Conservation (phyloP, 306 rosid species). For the Trichosanthes truncata region DNA sequence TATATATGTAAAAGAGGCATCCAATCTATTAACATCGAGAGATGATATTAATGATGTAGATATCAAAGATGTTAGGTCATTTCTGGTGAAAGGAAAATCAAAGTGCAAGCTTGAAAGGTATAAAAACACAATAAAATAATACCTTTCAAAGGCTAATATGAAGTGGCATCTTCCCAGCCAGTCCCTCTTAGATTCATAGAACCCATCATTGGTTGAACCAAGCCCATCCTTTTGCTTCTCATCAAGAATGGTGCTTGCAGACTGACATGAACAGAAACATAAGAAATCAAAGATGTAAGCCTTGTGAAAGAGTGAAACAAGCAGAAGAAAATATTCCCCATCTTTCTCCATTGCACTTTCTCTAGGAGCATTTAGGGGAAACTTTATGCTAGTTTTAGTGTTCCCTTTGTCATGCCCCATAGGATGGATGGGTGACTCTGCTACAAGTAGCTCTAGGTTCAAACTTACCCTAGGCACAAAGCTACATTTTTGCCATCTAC, state of each 20-base stretch:
- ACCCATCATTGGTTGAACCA: slow-evolving; percentile 77
- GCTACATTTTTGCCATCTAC: not conserved
- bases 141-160: slow-evolving; percentile 92
- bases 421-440: not conserved
- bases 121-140: slow-evolving; percentile 8
- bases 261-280: slow-evolving; percentile 26
- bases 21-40: not conserved
- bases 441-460: not conserved
- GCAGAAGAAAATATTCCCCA: not conserved
- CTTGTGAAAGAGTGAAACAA: not conserved
- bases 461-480: not conserved
- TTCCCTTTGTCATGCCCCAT: not conserved
- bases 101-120: not conserved
- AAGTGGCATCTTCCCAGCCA: slow-evolving; percentile 92
- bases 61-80: not conserved
- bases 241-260: slow-evolving; percentile 63
- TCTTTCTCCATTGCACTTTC: not conserved
- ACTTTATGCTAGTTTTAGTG: not conserved
- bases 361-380: not conserved
- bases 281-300: not conserved
- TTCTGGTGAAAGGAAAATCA: not conserved
- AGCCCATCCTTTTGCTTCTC: slow-evolving; percentile 86
- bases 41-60: not conserved
- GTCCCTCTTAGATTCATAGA: slow-evolving; percentile 92
- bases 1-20: not conserved